Evolutionary conservation across 371 early-diverging fungal genomes (phyloP), one percentile per base, ranked within the genome.

Genomic region (Funneliformis caledonium): DNA sequence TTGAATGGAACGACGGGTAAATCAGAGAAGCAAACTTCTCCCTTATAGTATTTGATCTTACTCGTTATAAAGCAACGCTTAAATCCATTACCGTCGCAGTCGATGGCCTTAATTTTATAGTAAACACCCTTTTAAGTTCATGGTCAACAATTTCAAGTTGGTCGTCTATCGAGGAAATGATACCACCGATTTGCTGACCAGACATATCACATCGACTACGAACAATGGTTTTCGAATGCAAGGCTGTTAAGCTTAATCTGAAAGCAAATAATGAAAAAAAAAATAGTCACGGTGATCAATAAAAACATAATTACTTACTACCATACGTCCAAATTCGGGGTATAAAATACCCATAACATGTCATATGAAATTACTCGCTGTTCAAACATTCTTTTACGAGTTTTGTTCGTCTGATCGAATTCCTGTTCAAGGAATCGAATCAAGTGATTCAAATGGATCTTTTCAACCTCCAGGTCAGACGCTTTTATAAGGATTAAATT

Each of bases 271-370:
- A 42, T 42, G 7, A 14, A 67, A 42, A 67, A 42, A 67, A 42
- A 43, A 1, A n/a, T n/a, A n/a, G n/a, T n/a, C n/a, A n/a, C n/a
- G n/a, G n/a, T n/a, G n/a, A n/a, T n/a, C n/a, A n/a, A 67, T 14
- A 12, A 52, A 52, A 52, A 8, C 8, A 16, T 67, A 37, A 67
- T 7, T 67, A 67, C 42, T 67, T 67, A 67, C 67, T 43, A 67
- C 67, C 67, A 67, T 67, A 67, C 37, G 4, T 42, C 43, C 16
- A 37, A n/a, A 14, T 62, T 62, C n/a, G n/a, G 26, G 31, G 62
- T 62, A n/a, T 62, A 62, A 22, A 62, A 62, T 16, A 62, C 62
- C 62, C 62, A 62, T 62, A 62, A 22, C 62, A 62, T 62, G n/a
- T 62, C 22, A 62, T 62, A 62, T 22, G 62, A 62, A 62, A 62